Conservation (phyloP, 495 filamentous ascomycete species). For the Apiosordaria backusii region DNA sequence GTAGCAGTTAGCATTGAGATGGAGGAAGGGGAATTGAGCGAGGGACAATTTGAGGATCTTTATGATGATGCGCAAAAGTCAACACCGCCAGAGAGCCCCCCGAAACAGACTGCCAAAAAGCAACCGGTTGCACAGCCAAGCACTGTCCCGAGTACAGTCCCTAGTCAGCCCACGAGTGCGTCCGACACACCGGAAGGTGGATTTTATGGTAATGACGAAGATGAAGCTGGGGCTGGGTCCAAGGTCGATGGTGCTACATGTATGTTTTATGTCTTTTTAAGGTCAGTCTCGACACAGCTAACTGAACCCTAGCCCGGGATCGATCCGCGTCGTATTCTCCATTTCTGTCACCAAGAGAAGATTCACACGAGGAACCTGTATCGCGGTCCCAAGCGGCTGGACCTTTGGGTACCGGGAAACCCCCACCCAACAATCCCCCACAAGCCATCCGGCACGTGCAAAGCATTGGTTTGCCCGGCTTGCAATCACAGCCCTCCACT, state of each 20-base stretch:
- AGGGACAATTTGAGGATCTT: constrained; percentile 54
- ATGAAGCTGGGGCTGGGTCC: constrained; percentile 19
- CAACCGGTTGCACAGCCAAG: constrained; percentile 2
- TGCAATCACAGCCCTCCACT: not conserved
- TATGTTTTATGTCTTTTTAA: not conserved
- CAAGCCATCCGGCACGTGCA: not conserved
- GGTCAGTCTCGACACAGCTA: constrained; percentile 2
- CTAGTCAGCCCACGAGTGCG: constrained; percentile 22
- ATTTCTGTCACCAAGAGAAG: constrained; percentile 40
- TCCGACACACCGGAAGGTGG: constrained; percentile 30
- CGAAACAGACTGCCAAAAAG: not conserved
- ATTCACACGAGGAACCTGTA: not conserved
- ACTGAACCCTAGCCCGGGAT: constrained; percentile 32
- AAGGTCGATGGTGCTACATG: constrained; percentile 7
- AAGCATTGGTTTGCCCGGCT: constrained; percentile 1
- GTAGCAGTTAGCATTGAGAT: constrained; percentile 31
- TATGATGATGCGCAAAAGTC: constrained; percentile 37
- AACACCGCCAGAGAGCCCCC: not conserved
- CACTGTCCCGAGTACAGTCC: not conserved
- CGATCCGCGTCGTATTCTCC: constrained; percentile 53
- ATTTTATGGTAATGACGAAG: constrained; percentile 32
- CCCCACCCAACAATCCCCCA: not conserved
- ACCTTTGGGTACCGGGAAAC: not conserved
- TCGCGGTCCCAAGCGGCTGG: constrained; percentile 12
- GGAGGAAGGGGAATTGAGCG: constrained; percentile 75